Evolutionary conservation across 2,329 filamentous ascomycete species (phyloP).

Genomic region (Fusarium austroafricanum): DNA sequence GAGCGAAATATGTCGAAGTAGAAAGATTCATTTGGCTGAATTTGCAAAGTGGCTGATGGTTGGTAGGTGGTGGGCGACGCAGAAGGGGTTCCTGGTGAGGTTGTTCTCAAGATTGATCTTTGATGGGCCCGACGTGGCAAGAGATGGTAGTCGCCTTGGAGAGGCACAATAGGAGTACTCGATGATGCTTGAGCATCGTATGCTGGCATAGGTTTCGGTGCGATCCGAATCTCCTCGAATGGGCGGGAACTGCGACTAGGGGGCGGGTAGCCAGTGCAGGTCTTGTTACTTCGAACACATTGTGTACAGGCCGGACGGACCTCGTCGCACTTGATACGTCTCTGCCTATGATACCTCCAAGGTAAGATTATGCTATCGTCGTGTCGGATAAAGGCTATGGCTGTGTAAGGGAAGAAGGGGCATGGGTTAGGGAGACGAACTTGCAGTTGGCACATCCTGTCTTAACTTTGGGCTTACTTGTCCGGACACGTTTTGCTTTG

Average conservation of each 20-base stretch:
- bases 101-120: constrained; percentile 32
- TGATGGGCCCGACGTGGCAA: constrained; percentile 50
- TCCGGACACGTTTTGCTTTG: constrained; percentile 58
- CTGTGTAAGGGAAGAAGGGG: not conserved
- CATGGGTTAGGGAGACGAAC: constrained; percentile 57
- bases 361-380: constrained; percentile 35
- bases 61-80: constrained; percentile 53
- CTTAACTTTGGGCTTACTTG: constrained; percentile 72
- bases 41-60: constrained; percentile 59
- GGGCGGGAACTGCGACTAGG: constrained; percentile 61
- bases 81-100: constrained; percentile 42
- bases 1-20: constrained; percentile 73
- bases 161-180: constrained; percentile 20
- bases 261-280: constrained; percentile 72
- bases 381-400: constrained; percentile 15
- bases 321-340: constrained; percentile 76
- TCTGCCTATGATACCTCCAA: constrained; percentile 56
- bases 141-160: constrained; percentile 44
- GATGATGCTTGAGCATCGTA: constrained; percentile 36
- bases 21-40: constrained; percentile 63
- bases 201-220: constrained; percentile 58
- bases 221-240: constrained; percentile 61
- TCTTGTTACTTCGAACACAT: constrained; percentile 68
- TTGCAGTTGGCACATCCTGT: constrained; percentile 77
- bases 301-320: constrained; percentile 69